Conservation (phyloP, 2,329 filamentous ascomycete genomes). For the Exserohilum rostratum region DNA sequence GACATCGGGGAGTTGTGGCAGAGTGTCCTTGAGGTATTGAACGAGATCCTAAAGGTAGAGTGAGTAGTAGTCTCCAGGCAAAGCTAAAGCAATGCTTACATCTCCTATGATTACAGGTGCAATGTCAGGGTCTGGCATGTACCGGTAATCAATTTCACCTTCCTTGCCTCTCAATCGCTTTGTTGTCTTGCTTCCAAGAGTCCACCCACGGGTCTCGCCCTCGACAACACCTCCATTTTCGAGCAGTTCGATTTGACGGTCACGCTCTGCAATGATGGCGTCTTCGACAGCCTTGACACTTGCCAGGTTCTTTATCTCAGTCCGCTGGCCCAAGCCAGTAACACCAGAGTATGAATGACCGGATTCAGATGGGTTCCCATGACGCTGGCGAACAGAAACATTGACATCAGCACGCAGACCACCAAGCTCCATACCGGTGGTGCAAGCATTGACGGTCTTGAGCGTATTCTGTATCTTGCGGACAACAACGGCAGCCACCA, state of each 20-base stretch:
- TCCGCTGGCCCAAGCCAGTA: conserved; percentile 76
- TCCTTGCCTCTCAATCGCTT: conserved; percentile 86
- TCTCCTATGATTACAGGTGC: conserved; percentile 75
- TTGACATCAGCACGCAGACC: conserved; percentile 94
- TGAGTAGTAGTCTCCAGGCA: conserved; percentile 9
- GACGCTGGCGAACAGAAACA: conserved; percentile 75
- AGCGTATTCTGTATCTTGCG: conserved; percentile 85
- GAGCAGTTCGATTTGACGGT: conserved; percentile 82
- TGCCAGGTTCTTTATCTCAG: conserved; percentile 96
- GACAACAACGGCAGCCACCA: conserved; percentile 85
- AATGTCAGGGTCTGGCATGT: conserved; percentile 97
- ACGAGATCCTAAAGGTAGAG: conserved; percentile 64
- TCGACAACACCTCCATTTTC: conserved; percentile 75
- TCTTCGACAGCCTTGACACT: conserved; percentile 96
- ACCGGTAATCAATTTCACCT: conserved; percentile 95
- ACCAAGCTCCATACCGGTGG: conserved; percentile 90
- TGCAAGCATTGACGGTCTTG: conserved; percentile 80
- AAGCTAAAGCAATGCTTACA: conserved; percentile 25
- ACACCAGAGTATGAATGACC: conserved; percentile 62
- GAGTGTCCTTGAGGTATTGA: conserved; percentile 62
- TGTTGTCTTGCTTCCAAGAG: conserved; percentile 81
- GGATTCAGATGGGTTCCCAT: conserved; percentile 26
- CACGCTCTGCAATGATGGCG: conserved; percentile 87
- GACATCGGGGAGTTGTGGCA: conserved; percentile 76
- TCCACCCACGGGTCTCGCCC: conserved; percentile 93